Conservation (phyloP, 2,329 filamentous ascomycete species). For the Canariomyces notabilis region DNA sequence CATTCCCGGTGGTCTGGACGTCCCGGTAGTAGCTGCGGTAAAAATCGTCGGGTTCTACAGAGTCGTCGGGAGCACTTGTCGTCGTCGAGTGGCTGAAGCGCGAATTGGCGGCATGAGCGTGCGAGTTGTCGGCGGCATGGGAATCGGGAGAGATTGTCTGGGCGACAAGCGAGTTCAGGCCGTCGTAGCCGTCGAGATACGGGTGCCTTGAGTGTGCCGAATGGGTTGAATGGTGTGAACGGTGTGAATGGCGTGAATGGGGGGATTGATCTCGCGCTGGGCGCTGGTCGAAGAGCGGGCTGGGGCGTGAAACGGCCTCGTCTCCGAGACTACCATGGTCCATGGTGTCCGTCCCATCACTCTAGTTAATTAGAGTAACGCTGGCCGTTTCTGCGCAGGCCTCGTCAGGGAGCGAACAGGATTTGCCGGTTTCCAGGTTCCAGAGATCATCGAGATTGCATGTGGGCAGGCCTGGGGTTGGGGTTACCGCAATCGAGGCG, state of each 20-base stretch:
- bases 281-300: slow-evolving; percentile 17
- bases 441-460: slow-evolving; percentile 37
- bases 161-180: slow-evolving; percentile 3
- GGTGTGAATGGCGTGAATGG: too few species aligned
- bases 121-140: slow-evolving; percentile 35
- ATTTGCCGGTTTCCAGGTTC: slow-evolving; percentile 35
- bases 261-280: slow-evolving; percentile 5
- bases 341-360: slow-evolving; percentile 25
- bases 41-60: slow-evolving; percentile 51
- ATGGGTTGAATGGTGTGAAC: too few species aligned
- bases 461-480: slow-evolving; percentile 37
- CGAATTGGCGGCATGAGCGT: slow-evolving; percentile 32
- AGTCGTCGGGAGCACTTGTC: slow-evolving; percentile 29
- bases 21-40: slow-evolving; percentile 48
- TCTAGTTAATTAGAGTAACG: slow-evolving; percentile 5
- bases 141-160: slow-evolving; percentile 28
- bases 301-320: slow-evolving; percentile 23
- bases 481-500: slow-evolving; percentile 21
- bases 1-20: slow-evolving; percentile 31
- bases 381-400: slow-evolving; percentile 15
- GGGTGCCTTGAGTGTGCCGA: slow-evolving; percentile 7
- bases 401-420: slow-evolving; percentile 36
- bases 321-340: slow-evolving; percentile 25
- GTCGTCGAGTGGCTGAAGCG: too few species aligned
- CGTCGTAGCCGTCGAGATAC: slow-evolving; percentile 10